Evolutionary conservation across 495 filamentous ascomycete species (phyloP).

Genomic region (Penicillium canescens): DNA sequence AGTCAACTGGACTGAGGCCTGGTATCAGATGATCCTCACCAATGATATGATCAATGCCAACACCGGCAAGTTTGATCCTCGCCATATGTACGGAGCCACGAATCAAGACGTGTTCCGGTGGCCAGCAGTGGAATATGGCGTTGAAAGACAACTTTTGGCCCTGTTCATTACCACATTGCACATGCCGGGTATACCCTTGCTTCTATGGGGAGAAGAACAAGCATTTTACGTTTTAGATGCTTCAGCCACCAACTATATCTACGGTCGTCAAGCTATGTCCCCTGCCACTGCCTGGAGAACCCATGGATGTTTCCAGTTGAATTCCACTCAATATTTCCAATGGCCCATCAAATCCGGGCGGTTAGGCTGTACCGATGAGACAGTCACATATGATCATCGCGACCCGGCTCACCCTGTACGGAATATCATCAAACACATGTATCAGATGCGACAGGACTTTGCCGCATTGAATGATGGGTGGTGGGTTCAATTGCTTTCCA

Average conservation of each 20-base stretch:
- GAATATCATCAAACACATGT: constrained; percentile 69
- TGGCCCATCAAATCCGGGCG: constrained; percentile 59
- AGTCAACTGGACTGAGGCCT: constrained; percentile 61
- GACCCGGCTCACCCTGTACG: constrained; percentile 67
- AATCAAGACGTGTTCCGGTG: constrained; percentile 79
- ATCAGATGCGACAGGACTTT: constrained; percentile 57
- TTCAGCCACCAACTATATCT: constrained; percentile 69
- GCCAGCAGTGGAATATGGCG: constrained; percentile 65
- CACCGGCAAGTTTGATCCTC: constrained; percentile 66
- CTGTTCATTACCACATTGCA: constrained; percentile 65
- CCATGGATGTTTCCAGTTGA: constrained; percentile 66
- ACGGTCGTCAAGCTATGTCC: constrained; percentile 67
- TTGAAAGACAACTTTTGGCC: constrained; percentile 61
- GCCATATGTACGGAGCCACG: constrained; percentile 69
- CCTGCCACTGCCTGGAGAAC: constrained; percentile 66
- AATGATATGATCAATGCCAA: constrained; percentile 69
- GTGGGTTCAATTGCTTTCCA: constrained; percentile 59
- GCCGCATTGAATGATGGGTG: constrained; percentile 68
- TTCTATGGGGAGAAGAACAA: constrained; percentile 74
- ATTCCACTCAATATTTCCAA: constrained; percentile 55
- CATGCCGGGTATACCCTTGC: constrained; percentile 65
- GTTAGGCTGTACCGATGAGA: constrained; percentile 59
- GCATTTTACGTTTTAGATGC: constrained; percentile 67
- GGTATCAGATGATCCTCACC: constrained; percentile 60
- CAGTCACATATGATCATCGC: constrained; percentile 63